Evolutionary conservation across 768 basidiomycete genomes (phyloP).

Genomic region (Boletus patriciae): DNA sequence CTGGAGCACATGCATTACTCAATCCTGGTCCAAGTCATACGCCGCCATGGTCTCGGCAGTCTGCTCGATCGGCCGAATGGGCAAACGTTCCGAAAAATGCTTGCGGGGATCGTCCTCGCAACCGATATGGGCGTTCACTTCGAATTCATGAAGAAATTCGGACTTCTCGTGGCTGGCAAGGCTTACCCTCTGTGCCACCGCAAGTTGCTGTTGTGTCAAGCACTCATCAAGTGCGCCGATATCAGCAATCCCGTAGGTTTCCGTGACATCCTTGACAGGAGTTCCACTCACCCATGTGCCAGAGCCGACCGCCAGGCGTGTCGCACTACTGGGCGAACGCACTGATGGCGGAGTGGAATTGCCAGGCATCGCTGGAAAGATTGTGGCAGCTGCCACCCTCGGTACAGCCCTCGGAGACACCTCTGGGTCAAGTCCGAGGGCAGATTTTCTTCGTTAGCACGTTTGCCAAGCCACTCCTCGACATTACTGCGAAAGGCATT

Average conservation of each 20-base stretch:
- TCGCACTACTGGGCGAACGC: conserved; percentile 92
- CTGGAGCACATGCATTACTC: conserved; percentile 92
- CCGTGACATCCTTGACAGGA: background rate
- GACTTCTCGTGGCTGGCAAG: conserved; percentile 44
- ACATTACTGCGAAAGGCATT: conserved; percentile 67
- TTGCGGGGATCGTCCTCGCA: conserved; percentile 81
- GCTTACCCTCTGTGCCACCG: conserved; percentile 44
- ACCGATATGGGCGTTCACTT: conserved; percentile 95
- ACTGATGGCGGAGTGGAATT: conserved; percentile 86
- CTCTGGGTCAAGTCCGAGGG: conserved; percentile 68
- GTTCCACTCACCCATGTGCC: conserved; percentile 9
- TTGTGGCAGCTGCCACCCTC: conserved; percentile 67
- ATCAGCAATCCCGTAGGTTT: conserved; percentile 93
- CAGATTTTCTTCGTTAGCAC: conserved; percentile 88
- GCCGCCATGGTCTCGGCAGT: conserved; percentile 70
- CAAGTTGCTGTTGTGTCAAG: conserved; percentile 79
- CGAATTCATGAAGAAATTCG: conserved; percentile 75
- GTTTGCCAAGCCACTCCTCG: conserved; percentile 83
- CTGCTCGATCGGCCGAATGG: conserved; percentile 59
- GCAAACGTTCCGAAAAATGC: conserved; percentile 61
- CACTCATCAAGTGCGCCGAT: conserved; percentile 95
- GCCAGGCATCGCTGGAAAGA: conserved; percentile 84
- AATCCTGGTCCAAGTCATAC: conserved; percentile 76
- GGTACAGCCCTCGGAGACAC: conserved; percentile 46
- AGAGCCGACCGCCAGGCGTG: conserved; percentile 92